Conservation (phyloP, 1,284 basidiomycete genomes). For the Cutaneotrichosporon cavernicola region DNA sequence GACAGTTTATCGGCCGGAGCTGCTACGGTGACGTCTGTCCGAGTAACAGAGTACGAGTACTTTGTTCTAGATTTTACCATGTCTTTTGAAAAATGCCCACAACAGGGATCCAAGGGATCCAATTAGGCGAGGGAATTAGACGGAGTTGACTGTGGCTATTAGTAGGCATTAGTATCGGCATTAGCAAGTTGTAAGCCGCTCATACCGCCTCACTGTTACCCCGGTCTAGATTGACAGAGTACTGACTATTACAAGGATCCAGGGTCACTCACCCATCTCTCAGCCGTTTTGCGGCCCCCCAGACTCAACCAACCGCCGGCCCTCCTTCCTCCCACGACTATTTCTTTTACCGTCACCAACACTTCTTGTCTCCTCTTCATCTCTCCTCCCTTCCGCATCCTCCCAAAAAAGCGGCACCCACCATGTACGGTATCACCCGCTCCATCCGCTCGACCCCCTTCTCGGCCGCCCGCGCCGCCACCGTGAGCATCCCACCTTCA, state of each 20-base stretch:
- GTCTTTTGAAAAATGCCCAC: not conserved
- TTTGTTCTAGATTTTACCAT: slow-evolving; percentile 3
- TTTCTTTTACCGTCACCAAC: not conserved
- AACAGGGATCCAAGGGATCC: not conserved
- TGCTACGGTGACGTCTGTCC: not conserved
- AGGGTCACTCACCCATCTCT: not conserved
- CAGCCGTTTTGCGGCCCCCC: not conserved
- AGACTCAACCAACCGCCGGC: no score
- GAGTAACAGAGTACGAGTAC: not conserved
- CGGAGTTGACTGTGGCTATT: not conserved
- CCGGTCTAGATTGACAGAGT: no score
- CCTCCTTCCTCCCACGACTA: not conserved
- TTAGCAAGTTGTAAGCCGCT: not conserved
- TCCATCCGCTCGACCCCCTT: slow-evolving; percentile 33
- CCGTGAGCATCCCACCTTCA: slow-evolving; percentile 24
- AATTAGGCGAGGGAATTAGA: slow-evolving; percentile 2
- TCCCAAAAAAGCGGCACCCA: slow-evolving; percentile 22
- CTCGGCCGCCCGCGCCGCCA: slow-evolving; percentile 29
- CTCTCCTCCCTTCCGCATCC: slow-evolving; percentile 10
- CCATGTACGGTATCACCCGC: slow-evolving; percentile 46
- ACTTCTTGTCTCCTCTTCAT: slow-evolving; percentile 7
- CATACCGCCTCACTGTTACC: not conserved
- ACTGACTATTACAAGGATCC: not conserved
- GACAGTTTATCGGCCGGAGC: not conserved
- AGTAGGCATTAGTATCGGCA: not conserved